Percentiles rank a stretch among this genome's conserved stretches.
phyloP scores from a whole-genome alignment of 306 rosid species.

The Inga oerstediana region DNA sequence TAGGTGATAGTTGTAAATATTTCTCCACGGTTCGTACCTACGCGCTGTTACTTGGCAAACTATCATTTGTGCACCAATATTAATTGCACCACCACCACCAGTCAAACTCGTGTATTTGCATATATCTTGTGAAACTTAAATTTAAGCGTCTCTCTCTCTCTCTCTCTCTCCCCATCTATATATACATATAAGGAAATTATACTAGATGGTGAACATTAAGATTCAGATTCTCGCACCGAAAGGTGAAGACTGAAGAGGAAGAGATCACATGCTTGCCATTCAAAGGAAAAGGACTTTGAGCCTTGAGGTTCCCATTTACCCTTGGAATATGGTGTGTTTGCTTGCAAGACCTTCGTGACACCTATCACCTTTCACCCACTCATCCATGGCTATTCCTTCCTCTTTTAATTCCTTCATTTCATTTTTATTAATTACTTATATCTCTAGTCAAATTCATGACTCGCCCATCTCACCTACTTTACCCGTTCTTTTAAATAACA shows the following conservation, averaged over 20 bases:
- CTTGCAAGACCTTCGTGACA: constrained; percentile 57
- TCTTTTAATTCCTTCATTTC: not conserved
- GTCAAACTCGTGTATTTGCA: constrained; percentile 7
- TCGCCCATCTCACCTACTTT: not conserved
- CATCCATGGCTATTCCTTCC: constrained; percentile 18
- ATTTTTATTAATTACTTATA: not conserved
- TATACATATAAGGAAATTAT: not conserved
- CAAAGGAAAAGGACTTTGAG: constrained; percentile 26
- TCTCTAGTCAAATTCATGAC: not conserved
- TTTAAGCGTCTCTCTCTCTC: not conserved
- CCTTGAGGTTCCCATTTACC: constrained; percentile 36
- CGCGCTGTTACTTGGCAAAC: constrained; percentile 3
- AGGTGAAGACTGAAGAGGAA: constrained; percentile 34
- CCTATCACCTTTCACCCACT: constrained; percentile 28
- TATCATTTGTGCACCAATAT: constrained; percentile 2
- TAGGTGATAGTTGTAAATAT: too few relatives aligned
- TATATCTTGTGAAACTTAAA: not conserved
- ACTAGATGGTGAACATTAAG: constrained; percentile 27
- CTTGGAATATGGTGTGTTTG: not conserved
- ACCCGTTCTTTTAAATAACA: not conserved
- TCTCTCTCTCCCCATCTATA: too few relatives aligned
- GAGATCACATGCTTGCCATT: constrained; percentile 45
- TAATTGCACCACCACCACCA: not conserved
- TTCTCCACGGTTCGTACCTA: not conserved
- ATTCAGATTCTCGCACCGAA: constrained; percentile 47